These are phyloP conservation scores for Cerrena zonata DNA, from an alignment of 1,284 basidiomycete species.

Conservation along the genomic window DNA sequence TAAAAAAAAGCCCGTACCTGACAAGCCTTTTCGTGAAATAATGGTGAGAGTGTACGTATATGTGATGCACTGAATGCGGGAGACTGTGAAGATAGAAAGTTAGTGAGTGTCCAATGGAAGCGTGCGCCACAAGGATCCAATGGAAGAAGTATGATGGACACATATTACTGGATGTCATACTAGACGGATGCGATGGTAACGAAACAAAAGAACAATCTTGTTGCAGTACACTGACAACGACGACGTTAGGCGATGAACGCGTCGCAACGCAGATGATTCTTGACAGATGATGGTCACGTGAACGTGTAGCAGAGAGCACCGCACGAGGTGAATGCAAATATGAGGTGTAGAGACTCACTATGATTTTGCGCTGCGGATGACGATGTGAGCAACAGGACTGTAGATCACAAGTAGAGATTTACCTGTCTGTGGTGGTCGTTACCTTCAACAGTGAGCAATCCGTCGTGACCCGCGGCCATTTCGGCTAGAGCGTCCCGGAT, in stretches of 20 bases:
- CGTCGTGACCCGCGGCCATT: slow-evolving; percentile 46
- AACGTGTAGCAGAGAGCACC: slow-evolving; percentile 3
- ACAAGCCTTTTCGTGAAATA: slow-evolving; percentile 60
- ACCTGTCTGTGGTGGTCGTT: slow-evolving; percentile 50
- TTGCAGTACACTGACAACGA: slow-evolving; percentile 41
- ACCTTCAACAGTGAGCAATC: slow-evolving; percentile 47
- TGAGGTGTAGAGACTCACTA: slow-evolving; percentile 25
- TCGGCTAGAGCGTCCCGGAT: slow-evolving; percentile 50
- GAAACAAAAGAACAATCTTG: no score
- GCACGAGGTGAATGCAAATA: slow-evolving; percentile 1
- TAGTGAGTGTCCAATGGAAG: no score
- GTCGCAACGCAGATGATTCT: not conserved
- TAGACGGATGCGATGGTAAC: no score
- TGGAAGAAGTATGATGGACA: no score
- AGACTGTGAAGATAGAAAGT: slow-evolving; percentile 28
- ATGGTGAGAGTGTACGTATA: slow-evolving; percentile 50
- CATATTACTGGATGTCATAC: no score
- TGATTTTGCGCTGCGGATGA: slow-evolving; percentile 33
- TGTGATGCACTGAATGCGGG: slow-evolving; percentile 56
- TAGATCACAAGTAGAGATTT: slow-evolving; percentile 11
- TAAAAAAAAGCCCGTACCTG: slow-evolving; percentile 36
- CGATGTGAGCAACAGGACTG: not conserved
- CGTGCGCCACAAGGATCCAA: no score
- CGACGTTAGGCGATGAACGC: not conserved
- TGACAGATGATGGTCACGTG: slow-evolving; percentile 1